These are phyloP conservation scores for Heterobasidion annosum DNA, from an alignment of 1,284 basidiomycete species.

Conservation along the genomic window DNA sequence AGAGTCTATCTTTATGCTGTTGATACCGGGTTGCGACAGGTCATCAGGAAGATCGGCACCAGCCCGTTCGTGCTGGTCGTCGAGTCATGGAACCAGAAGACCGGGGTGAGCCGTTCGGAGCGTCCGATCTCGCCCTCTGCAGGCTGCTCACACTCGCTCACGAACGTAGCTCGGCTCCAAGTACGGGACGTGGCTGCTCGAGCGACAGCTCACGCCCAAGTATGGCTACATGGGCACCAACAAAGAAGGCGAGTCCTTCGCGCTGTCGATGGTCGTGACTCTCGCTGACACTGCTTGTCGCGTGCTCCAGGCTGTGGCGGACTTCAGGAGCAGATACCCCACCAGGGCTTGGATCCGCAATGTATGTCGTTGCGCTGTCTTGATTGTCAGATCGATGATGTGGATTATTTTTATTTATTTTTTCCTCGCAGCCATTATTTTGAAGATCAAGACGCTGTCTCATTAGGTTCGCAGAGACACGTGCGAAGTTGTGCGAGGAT, in stretches of 20 bases:
- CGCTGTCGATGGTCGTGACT: too few species aligned
- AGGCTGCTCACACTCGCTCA: constrained; percentile 1
- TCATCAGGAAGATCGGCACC: constrained; percentile 59
- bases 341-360: constrained; percentile 66
- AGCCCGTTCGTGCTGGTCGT: constrained; percentile 75
- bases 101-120: constrained; percentile 45
- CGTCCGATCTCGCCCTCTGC: background rate
- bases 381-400: background rate
- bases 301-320: constrained; percentile 53
- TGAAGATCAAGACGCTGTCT: constrained; percentile 49
- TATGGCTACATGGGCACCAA: constrained; percentile 75
- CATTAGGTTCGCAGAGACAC: constrained; percentile 13
- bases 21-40: constrained; percentile 20
- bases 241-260: constrained; percentile 50
- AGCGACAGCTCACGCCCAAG: constrained; percentile 70
- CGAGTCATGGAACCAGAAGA: constrained; percentile 83
- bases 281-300: too few species aligned
- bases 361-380: constrained; percentile 32
- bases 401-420: constrained; percentile 5
- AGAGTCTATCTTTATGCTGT: too few species aligned
- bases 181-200: constrained; percentile 77
- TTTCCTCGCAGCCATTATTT: constrained; percentile 45
- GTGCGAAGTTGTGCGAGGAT: too few species aligned
- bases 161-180: constrained; percentile 61
- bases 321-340: constrained; percentile 72